A percentile compares a stretch with the other conserved stretches of the same genome.
These are phyloP conservation scores for Saccharata proteae DNA, from an alignment of 2,329 filamentous ascomycete species.

Conservation along the genomic window DNA sequence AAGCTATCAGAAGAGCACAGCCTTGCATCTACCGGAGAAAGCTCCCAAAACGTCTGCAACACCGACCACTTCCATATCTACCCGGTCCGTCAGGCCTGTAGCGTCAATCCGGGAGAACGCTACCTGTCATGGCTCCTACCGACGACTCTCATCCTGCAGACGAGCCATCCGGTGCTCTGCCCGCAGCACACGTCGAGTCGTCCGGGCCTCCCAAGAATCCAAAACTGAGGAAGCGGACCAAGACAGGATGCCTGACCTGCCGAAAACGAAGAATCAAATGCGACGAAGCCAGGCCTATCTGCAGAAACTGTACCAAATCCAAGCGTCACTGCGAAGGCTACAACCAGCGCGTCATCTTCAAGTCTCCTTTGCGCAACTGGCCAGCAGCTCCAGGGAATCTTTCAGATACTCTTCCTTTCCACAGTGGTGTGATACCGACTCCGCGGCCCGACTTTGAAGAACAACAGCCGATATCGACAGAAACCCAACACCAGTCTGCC, in stretches of 20 bases:
- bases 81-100: no score
- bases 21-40: no score
- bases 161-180: not conserved
- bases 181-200: no score
- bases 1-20: no score
- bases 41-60: no score
- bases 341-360: slow-evolving; percentile 70
- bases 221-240: slow-evolving; percentile 49
- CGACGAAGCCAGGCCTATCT: slow-evolving; percentile 74
- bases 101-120: no score
- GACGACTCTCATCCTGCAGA: no score
- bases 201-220: slow-evolving; percentile 2
- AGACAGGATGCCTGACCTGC: slow-evolving; percentile 89
- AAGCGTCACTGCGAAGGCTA: slow-evolving; percentile 78
- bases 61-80: no score
- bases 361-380: slow-evolving; percentile 52
- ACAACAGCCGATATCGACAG: slow-evolving; percentile 1
- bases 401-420: slow-evolving; percentile 8
- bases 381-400: slow-evolving; percentile 24
- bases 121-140: no score
- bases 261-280: slow-evolving; percentile 94
- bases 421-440: slow-evolving; percentile 7
- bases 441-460: slow-evolving; percentile 8
- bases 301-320: slow-evolving; percentile 76
- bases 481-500: not conserved